These are phyloP conservation scores for Ceratobasidium sp. DNA, from an alignment of 1,284 basidiomycete genomes.

Conservation along the genomic window DNA sequence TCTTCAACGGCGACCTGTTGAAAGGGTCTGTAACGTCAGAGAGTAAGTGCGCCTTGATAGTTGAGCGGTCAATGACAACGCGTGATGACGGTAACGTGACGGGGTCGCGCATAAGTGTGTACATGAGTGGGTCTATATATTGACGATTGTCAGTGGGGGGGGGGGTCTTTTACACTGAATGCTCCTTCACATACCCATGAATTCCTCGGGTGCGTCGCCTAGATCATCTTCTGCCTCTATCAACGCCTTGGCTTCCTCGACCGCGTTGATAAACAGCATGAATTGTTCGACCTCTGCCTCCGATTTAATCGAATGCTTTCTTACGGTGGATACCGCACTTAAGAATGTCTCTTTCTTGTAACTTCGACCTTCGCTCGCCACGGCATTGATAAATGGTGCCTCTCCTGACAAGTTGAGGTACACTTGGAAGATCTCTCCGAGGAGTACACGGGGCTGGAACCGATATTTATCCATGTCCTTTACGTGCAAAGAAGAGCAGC, in stretches of 20 bases:
- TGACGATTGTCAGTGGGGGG: background rate
- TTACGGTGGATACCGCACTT: conserved; percentile 75
- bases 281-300: conserved; percentile 81
- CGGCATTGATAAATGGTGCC: conserved; percentile 85
- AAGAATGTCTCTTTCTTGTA: conserved; percentile 89
- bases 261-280: conserved; percentile 75
- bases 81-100: conserved; percentile 89
- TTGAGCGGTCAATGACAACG: conserved; percentile 84
- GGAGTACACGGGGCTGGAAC: conserved; percentile 85
- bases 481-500: conserved; percentile 83
- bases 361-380: conserved; percentile 92
- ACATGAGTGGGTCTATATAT: conserved; percentile 87
- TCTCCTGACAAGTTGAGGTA: conserved; percentile 89
- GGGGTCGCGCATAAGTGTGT: conserved; percentile 94
- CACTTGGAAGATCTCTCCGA: conserved; percentile 90
- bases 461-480: conserved; percentile 87
- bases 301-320: conserved; percentile 75
- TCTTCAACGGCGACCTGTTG: conserved; percentile 79
- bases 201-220: conserved; percentile 95
- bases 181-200: conserved; percentile 67
- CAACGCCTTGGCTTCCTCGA: conserved; percentile 81
- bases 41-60: conserved; percentile 94
- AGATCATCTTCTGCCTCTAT: conserved; percentile 91
- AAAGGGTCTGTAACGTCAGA: conserved; percentile 93
- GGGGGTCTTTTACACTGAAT: conserved; percentile 29